Conservation (phyloP, 129 eudicot species). For the Scalesia atractyloides region DNA sequence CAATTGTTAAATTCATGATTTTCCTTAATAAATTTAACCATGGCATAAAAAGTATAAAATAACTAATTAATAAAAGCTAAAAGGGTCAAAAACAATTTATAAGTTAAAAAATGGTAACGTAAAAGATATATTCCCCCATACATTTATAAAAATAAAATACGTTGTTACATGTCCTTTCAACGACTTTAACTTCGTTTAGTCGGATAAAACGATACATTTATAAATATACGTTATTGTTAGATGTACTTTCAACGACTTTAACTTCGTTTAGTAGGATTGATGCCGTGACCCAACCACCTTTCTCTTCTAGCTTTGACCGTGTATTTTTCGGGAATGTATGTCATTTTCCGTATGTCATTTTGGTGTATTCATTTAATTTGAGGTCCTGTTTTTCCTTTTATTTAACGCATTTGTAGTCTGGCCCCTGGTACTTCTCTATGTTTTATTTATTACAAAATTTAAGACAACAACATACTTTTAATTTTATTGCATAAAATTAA, state of each 20-base stretch:
- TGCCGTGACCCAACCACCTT: neutral
- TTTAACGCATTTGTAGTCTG: constrained; percentile 5
- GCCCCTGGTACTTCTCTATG: neutral
- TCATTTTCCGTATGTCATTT: neutral
- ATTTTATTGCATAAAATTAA: no score
- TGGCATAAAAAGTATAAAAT: no score
- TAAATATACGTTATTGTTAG: neutral
- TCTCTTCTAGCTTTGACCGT: neutral
- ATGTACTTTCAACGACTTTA: neutral
- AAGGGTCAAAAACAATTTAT: no score
- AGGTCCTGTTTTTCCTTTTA: neutral
- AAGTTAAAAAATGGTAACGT: neutral
- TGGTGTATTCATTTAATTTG: constrained; percentile 1
- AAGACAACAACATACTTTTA: no score
- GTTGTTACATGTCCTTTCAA: neutral
- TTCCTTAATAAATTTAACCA: no score
- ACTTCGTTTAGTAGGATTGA: neutral
- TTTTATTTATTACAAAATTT: neutral
- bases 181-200: neutral
- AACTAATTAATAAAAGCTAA: no score
- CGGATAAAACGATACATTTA: neutral
- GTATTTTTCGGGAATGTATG: neutral
- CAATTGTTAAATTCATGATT: no score
- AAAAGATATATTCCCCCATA: neutral
- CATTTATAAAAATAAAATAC: neutral